Base-by-base conservation (phyloP, 2,329 filamentous ascomycete genomes). In the Metarhizium humberi region DNA sequence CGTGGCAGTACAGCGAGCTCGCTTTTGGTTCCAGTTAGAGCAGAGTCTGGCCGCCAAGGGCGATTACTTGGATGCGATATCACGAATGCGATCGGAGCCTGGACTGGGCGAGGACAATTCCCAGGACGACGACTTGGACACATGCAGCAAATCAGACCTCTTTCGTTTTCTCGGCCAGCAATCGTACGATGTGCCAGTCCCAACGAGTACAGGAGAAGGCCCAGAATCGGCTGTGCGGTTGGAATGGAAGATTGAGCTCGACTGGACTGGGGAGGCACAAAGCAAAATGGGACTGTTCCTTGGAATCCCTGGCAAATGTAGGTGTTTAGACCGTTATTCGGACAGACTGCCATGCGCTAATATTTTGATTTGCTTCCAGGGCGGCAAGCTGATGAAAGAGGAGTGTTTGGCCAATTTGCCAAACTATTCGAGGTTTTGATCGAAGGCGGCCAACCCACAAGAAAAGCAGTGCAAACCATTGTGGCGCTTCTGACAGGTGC, bases 261-360 rank as follows among this genome's bases (percentile, higher is more conserved):
- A 89, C 66, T 89, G 85, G 86, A 85, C 85, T 0, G 86, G 86
- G 6, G 86, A 89, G 64, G 85, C 83, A 4, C 78, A 79, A 62
- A 87, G 79, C 60, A 73, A 73, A 48, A 68, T 88, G 16, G 71
- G 70, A 4, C 72, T 85, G 11, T 65, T 80, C 58, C 71, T 82
- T 2, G 78, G 79, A 4, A 71, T 84, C 45, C 85, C 86, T 0
- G 75, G 72, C 7, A 81, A 79, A 64, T 89, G 85, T 88, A 69
- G 78, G 84, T 79, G 18, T 54, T 18, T 18, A 46, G 34, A 40
- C 30, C 20, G 32, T 1, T 3, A 47, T 34, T 16, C 29, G 25
- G 1, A 51, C 29, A 61, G 20, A 46, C 16, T 25, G 30, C 6
- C 6, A 40, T 66, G 60, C 62, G 30, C 62, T 54, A 14, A 52